A percentile compares a stretch with the other conserved stretches of the same genome.
phyloP scores from a whole-genome alignment of 1,284 basidiomycete species.

The Cryptococcus jaspeensis region DNA sequence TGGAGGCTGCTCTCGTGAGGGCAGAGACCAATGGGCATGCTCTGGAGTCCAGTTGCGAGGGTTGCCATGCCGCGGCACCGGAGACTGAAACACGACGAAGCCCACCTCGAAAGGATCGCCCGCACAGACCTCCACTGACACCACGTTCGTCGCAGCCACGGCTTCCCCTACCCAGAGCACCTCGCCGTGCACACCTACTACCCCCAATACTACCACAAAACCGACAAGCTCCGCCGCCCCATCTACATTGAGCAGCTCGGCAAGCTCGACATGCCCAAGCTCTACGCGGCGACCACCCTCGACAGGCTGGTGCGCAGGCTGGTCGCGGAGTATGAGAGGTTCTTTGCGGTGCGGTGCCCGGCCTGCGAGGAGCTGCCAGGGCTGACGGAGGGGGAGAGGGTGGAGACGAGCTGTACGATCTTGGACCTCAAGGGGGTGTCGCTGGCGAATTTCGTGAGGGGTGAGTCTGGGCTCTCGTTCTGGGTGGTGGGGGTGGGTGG shows the following conservation, averaged over 20 bases:
- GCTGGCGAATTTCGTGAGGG: slow-evolving; percentile 76
- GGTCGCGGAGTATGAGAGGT: slow-evolving; percentile 92
- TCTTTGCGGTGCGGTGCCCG: slow-evolving; percentile 73
- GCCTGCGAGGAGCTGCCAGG: slow-evolving; percentile 60
- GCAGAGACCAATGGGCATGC: too few relatives aligned
- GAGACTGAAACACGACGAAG: too few relatives aligned
- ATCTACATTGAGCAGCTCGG: slow-evolving; percentile 94
- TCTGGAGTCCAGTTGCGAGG: too few relatives aligned
- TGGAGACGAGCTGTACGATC: slow-evolving; percentile 99
- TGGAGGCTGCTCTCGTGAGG: too few relatives aligned
- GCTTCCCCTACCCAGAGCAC: slow-evolving; percentile 85
- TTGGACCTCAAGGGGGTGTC: slow-evolving; percentile 85
- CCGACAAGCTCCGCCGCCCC: slow-evolving; percentile 92
- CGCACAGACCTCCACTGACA: not conserved
- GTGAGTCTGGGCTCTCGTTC: slow-evolving; percentile 23
- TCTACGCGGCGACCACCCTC: slow-evolving; percentile 76
- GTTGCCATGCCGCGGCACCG: too few relatives aligned
- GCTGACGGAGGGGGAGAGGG: slow-evolving; percentile 66
- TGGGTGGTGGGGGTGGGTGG: not conserved
- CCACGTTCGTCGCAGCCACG: slow-evolving; percentile 57
- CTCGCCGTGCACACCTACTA: slow-evolving; percentile 84
- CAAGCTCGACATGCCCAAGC: slow-evolving; percentile 78
- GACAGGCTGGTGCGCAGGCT: slow-evolving; percentile 88
- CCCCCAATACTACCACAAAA: slow-evolving; percentile 95
- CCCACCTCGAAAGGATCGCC: too few relatives aligned